Base-by-base conservation (phyloP, 2,329 filamentous ascomycete species). In the Penicillium sp. region DNA sequence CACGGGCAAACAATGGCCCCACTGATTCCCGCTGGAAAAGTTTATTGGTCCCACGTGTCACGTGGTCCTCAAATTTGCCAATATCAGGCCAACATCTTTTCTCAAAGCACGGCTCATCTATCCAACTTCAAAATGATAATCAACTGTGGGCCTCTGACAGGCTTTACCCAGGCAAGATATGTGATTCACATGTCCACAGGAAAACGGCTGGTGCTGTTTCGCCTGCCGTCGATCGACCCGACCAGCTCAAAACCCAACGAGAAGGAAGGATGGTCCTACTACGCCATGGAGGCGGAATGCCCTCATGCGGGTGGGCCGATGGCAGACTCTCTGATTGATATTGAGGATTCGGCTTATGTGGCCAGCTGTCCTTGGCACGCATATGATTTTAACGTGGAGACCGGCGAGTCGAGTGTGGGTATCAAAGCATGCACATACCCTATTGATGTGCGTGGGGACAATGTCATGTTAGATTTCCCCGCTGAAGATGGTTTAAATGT, bases 341-440 rank as follows among this genome's bases (percentile, higher is more conserved):
- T 80, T 52, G 78, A 80, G 56, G 78, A 80, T 56, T 79, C 77
- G 0, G 76, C 76, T 1, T 80, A 80, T 58, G 66, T 80, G 24
- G 77, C 73, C 19, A 79, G 77, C 1, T 80, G 78, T 57, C 78
- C 78, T 14, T 80, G 78, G 78, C 78, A 80, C 64, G 78, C 78
- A 2, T 80, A 80, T 61, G 78, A 80, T 62, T 80, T 80, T 59
- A 80, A 80, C 54, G 76, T 80, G 55, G 77, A 80, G 65, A 80
- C 78, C 0, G 78, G 78, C 53, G 75, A 79, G 66, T 80, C 78
- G 7, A 80, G 77, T 58, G 76, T 79, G 19, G 78, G 78, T 11
- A 71, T 80, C 57, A 79, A 78, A 64, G 72, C 78, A 3, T 80
- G 78, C 66, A 80, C 77, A 1, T 80, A 78, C 50, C 76, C 77